Base-by-base conservation (phyloP, 495 filamentous ascomycete species). In the Podospora appendiculata region DNA sequence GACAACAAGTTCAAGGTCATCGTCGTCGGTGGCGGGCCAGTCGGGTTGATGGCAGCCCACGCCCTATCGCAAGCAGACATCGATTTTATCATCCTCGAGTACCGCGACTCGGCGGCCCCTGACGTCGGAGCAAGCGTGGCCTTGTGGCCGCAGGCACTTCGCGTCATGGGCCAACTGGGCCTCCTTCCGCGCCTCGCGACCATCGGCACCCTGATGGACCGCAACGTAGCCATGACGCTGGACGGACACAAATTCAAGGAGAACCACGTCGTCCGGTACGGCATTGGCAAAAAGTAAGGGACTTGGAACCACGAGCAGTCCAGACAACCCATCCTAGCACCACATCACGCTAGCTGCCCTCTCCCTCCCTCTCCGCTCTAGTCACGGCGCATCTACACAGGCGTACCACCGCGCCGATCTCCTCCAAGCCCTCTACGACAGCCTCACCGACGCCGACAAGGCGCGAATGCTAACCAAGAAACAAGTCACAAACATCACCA, bases 21-120 rank as follows among this genome's bases (percentile, higher is more conserved):
- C 34, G 73, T 83, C 41, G 74, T 75, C 6, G 79, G 79, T n/a
- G 79, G 74, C 5, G 71, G 70, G 4, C 65, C 80, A 4, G 62
- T 72, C 4, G 75, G 75, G 0, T 58, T 83, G 2, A 74, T 73
- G 0, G 55, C 78, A 2, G 75, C 79, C 0, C 69, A 78, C 47
- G 60, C 59, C 10, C 64, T 83, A 7, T 52, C 66, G 0, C 57
- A 59, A 25, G 61, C 63, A 6, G 60, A 59, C 16, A 75, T 82
- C 47, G 75, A 79, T 50, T 74, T 70, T 41, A 53, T 79, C 10
- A 50, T 83, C 0, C 62, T 82, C 0, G 79, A 81, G 56, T 55
- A 45, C n/a, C 19, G 38, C 32, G 40, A 52, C 48, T 45, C 19
- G n/a, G 58, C 54, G 35, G 58, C 57, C 45, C 34, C 52, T 25